Evolutionary conservation across 345 rosid species (phyloP).

Genomic region (Erodium maritimum): DNA sequence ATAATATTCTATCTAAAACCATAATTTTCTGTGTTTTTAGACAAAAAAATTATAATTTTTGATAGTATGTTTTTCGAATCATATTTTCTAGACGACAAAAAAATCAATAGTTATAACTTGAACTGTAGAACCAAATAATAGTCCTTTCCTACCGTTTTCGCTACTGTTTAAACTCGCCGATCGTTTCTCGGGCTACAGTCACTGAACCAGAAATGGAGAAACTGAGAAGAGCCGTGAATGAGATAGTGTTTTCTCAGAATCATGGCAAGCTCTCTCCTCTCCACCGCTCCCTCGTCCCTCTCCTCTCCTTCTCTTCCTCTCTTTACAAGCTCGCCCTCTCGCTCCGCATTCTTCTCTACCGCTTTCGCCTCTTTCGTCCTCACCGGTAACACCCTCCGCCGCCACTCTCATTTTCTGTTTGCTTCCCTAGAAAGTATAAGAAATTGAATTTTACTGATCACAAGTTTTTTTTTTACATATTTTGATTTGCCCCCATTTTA

Average conservation of each 20-base stretch:
- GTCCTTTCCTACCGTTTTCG: too few species aligned
- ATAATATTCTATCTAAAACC: too few species aligned
- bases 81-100: too few species aligned
- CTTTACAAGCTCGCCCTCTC: constrained; percentile 39
- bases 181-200: not conserved
- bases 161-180: too few species aligned
- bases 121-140: too few species aligned
- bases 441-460: not conserved
- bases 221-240: constrained; percentile 35
- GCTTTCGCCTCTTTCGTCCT: constrained; percentile 28
- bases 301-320: constrained; percentile 45
- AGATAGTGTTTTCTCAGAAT: constrained; percentile 51
- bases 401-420: not conserved
- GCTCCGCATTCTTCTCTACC: constrained; percentile 47
- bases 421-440: not conserved
- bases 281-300: constrained; percentile 42
- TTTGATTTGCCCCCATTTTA: too few species aligned
- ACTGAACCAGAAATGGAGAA: constrained; percentile 31
- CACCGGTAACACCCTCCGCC: constrained; percentile 27
- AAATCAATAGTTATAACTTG: too few species aligned
- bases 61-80: too few species aligned
- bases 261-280: constrained; percentile 24
- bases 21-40: too few species aligned
- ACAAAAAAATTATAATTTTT: too few species aligned
- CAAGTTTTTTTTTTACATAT: too few species aligned